These are phyloP conservation scores for Pestalotiopsis sp. DNA, from an alignment of 2,329 filamentous ascomycete species.

Conservation along the genomic window DNA sequence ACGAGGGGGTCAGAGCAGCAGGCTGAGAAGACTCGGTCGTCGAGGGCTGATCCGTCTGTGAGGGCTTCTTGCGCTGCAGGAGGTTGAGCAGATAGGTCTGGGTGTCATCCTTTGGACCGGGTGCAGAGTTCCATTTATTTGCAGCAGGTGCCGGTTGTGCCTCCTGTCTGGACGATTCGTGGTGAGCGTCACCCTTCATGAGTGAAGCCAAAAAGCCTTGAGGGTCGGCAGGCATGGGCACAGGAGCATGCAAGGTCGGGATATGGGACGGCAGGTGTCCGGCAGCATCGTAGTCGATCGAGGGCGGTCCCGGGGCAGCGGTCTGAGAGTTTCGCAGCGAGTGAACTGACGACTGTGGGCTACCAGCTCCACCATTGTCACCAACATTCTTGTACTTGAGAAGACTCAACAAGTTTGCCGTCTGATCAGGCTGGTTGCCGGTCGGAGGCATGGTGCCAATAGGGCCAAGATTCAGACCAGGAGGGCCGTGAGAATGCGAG, in stretches of 20 bases:
- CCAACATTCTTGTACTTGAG: constrained; percentile 56
- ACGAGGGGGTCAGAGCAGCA: constrained; percentile 47
- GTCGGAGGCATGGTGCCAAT: constrained; percentile 47
- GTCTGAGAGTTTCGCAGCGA: constrained; percentile 32
- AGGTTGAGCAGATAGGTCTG: constrained; percentile 86
- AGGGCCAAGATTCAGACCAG: constrained; percentile 45
- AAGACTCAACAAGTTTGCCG: constrained; percentile 59
- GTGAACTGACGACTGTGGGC: constrained; percentile 22
- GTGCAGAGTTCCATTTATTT: constrained; percentile 44
- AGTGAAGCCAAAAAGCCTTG: constrained; percentile 60
- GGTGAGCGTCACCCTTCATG: constrained; percentile 58
- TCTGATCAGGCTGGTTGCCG: constrained; percentile 43
- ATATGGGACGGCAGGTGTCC: constrained; percentile 23
- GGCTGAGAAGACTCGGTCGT: constrained; percentile 44
- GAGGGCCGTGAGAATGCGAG: constrained; percentile 39
- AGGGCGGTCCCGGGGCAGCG: constrained; percentile 24
- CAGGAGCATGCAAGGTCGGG: constrained; percentile 55
- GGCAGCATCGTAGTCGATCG: constrained; percentile 19
- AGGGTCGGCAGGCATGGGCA: constrained; percentile 57
- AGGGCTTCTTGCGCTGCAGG: constrained; percentile 76
- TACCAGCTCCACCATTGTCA: constrained; percentile 6
- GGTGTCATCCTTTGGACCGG: constrained; percentile 66
- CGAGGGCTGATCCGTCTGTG: constrained; percentile 53
- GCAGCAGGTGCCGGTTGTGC: constrained; percentile 17
- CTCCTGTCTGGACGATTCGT: constrained; percentile 44